Base-by-base conservation (phyloP, 148 eudicot species). In the Spergularia marina region DNA sequence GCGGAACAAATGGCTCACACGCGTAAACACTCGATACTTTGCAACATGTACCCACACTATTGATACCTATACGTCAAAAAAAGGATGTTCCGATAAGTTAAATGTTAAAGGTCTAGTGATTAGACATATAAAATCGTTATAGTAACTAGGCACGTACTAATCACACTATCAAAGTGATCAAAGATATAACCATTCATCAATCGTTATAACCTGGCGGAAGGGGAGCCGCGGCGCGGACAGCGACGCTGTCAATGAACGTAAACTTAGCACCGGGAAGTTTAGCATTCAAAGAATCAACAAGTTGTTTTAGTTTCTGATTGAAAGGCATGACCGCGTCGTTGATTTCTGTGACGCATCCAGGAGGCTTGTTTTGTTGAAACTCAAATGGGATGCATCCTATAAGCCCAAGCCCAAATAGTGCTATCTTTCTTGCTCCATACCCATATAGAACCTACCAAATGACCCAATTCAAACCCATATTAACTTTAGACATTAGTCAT, bases 401-500 rank as follows among this genome's bases (percentile, higher is more conserved):
- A 4, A 30, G 12, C 5, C 89, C 85, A 0, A 90, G 18, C 11
- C 88, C 87, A 40, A 69, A 83, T 5, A 90, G 20, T 1, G 89
- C 92, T 5, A 86, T 66, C 72, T 84, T 91, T 68, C 92, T 85
- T 75, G 89, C 89, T 78, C 92, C 92, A 52, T 10, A 14, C 1
- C 6, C 40, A 77, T 85, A 84, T 73, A 91, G 41, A 3, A 52
- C 53, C 96, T 88, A 60, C 10, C 34, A 16, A 72, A 30, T 30
- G 36, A 30, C 36, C 36, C 36, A 30, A 30, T 30, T 30, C 36
- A 30, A 30, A 30, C 36, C 36, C 36, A 30, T 30, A 30, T 30
- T 30, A 30, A 30, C 36, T 30, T 30, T 30, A 30, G 3, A 30
- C 36, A 30, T 30, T 30, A 30, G 2, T 1, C 36, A 2, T 30